These are phyloP conservation scores for Malbranchea zuffiana DNA, from an alignment of 2,329 filamentous ascomycete genomes.

Conservation along the genomic window DNA sequence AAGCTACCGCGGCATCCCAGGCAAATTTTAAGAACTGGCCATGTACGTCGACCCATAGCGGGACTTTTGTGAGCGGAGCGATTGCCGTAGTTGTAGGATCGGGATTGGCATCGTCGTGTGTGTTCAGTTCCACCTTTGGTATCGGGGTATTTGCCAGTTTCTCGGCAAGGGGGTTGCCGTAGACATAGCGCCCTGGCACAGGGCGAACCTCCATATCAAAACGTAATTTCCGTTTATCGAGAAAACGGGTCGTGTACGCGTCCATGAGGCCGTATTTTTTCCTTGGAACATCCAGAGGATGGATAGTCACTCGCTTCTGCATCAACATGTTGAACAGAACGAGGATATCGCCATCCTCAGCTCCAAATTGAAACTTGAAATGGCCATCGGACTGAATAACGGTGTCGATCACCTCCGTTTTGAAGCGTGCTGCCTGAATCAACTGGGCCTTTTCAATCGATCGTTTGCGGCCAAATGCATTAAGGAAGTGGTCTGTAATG, in stretches of 20 bases:
- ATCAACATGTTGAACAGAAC: slow-evolving; percentile 34
- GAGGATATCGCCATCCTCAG: slow-evolving; percentile 36
- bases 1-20: slow-evolving; percentile 35
- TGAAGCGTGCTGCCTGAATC: slow-evolving; percentile 33
- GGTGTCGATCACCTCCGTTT: slow-evolving; percentile 32
- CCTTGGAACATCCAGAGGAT: slow-evolving; percentile 31
- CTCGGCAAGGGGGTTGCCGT: slow-evolving; percentile 29
- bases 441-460: slow-evolving; percentile 32
- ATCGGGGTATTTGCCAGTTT: slow-evolving; percentile 16
- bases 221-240: slow-evolving; percentile 35
- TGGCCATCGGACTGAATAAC: slow-evolving; percentile 25
- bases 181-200: slow-evolving; percentile 26
- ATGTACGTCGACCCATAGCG: slow-evolving; percentile 42
- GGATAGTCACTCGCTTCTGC: slow-evolving; percentile 26
- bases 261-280: slow-evolving; percentile 39
- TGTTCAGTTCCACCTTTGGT: slow-evolving; percentile 21
- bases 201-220: slow-evolving; percentile 35
- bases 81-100: not conserved
- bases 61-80: slow-evolving; percentile 24
- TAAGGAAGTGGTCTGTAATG: slow-evolving; percentile 33
- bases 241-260: slow-evolving; percentile 37
- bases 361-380: slow-evolving; percentile 26
- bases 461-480: slow-evolving; percentile 31
- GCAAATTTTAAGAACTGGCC: slow-evolving; percentile 25
- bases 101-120: slow-evolving; percentile 4